A percentile compares a stretch with the other conserved stretches of the same genome.
Evolutionary conservation across 1,284 basidiomycete species (phyloP).

Genomic region (Cystobasidium slooffiae): DNA sequence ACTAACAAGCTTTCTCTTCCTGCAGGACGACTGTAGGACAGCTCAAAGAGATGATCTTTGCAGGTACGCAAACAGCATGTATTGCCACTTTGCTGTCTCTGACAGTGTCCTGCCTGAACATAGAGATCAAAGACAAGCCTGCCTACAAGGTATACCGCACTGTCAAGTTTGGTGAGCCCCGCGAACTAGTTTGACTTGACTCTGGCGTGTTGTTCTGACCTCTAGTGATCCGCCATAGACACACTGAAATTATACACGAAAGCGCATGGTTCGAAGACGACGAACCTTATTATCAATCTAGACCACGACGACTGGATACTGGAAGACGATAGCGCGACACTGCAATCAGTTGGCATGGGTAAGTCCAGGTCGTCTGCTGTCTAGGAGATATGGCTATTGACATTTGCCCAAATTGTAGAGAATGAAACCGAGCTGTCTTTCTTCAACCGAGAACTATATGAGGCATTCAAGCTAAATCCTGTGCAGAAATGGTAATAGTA

Average conservation of each 20-base stretch:
- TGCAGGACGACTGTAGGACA: constrained; percentile 69
- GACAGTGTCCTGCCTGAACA: constrained; percentile 8
- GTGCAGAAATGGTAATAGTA: constrained; percentile 57
- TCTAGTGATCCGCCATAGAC: constrained; percentile 60
- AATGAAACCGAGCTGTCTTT: constrained; percentile 93
- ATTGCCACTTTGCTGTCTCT: neutral
- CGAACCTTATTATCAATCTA: constrained; percentile 92
- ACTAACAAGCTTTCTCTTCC: neutral
- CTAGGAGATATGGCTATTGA: neutral
- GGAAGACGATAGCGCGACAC: constrained; percentile 66
- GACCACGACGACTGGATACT: constrained; percentile 93
- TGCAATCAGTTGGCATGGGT: constrained; percentile 77
- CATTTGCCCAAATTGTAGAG: constrained; percentile 63
- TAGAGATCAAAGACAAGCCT: constrained; percentile 71
- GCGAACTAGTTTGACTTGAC: neutral
- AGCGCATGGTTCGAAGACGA: constrained; percentile 95
- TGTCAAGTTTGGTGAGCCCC: constrained; percentile 66
- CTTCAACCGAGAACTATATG: constrained; percentile 77
- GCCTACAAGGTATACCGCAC: constrained; percentile 87
- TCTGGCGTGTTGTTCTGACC: neutral
- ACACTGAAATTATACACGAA: constrained; percentile 92
- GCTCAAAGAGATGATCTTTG: constrained; percentile 71
- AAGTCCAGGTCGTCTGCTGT: constrained; percentile 52
- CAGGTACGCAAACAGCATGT: constrained; percentile 62
- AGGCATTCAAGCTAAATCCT: constrained; percentile 78